Evolutionary conservation across 208 protist species (phyloP), one percentile per base, ranked within the genome.

Genomic region (Trypanosoma lewisi): DNA sequence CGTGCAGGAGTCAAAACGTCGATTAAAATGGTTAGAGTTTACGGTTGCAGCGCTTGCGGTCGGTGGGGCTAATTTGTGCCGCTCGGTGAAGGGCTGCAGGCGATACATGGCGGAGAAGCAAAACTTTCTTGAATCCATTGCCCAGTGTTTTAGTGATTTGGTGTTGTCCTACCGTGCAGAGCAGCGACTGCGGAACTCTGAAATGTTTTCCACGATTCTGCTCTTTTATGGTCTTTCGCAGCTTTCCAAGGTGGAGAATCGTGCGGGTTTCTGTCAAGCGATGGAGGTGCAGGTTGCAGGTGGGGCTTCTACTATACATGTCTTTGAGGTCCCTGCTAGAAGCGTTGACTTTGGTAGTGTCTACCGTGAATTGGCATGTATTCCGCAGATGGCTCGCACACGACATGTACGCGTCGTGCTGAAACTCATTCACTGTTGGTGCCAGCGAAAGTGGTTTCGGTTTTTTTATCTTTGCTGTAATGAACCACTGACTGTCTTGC

Each of bases 61-160:
- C 11, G 84, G 77, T 25, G 80, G 68, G 11, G 84, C 78, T 11
- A 82, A 85, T 54, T 75, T 89, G 48, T 94, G 84, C 64, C 75
- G 82, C 60, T 85, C 72, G 12, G 54, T 67, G 12, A 62, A 73
- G 8, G 83, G 82, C 11, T 91, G 87, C 62, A 48, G 60, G 25
- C 69, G 67, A 16, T 94, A 85, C 51, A 74, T 89, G 65, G 75
- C 76, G 52, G 78, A 92, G 45, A 95, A 95, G 73, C 80, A 85
- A 63, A 81, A 89, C 36, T 95, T 93, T 54, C 58, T 93, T 0
- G 85, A 95, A 66, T 93, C 85, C 54, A 89, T 93, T 44, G 82
- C 85, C 19, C 89, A 95, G 75, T 93, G 85, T 58, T 93, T 95
- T 72, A 86, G 81, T 21, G 84, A 91, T 66, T 63, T 95, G 42